These are phyloP conservation scores for Dactylonectria macrodidyma DNA, from an alignment of 2,329 filamentous ascomycete genomes.

Conservation along the genomic window DNA sequence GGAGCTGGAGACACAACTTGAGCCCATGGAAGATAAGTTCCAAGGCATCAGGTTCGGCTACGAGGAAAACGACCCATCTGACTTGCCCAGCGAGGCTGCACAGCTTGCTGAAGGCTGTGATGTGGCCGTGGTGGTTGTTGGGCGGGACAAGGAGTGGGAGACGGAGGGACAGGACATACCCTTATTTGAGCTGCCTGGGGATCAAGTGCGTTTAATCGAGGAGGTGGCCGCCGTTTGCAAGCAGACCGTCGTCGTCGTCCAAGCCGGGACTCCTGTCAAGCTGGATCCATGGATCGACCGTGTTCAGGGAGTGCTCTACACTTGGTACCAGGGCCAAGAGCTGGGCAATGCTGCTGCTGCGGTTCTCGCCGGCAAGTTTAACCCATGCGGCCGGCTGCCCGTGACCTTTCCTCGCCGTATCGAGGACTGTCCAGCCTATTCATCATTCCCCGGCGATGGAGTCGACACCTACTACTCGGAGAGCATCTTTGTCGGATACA, in stretches of 20 bases:
- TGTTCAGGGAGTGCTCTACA: slow-evolving; percentile 1
- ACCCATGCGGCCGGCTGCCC: slow-evolving; percentile 1
- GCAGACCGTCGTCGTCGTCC: neutral
- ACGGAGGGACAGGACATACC: slow-evolving; percentile 15
- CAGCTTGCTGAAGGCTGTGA: neutral
- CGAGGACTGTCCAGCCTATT: slow-evolving; percentile 11
- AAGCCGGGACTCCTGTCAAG: neutral
- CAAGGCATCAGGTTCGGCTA: neutral
- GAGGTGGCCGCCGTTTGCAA: neutral
- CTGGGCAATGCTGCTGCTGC: slow-evolving; percentile 15
- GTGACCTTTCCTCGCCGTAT: slow-evolving; percentile 12
- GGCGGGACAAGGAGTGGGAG: slow-evolving; percentile 14
- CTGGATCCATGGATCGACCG: neutral
- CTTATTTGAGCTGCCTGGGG: slow-evolving; percentile 7
- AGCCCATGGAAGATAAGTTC: slow-evolving; percentile 1
- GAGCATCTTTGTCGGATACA: slow-evolving; percentile 16
- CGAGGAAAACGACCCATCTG: neutral
- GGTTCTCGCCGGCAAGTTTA: neutral
- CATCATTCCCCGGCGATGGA: slow-evolving; percentile 8
- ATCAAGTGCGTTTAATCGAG: neutral
- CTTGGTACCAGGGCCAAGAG: slow-evolving; percentile 17
- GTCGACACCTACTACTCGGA: slow-evolving; percentile 11
- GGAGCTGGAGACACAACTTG: neutral
- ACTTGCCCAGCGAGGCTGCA: neutral
- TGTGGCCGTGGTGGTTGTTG: slow-evolving; percentile 8